phyloP scores from a whole-genome alignment of 495 filamentous ascomycete genomes.

The Penicillium malachiteum region DNA sequence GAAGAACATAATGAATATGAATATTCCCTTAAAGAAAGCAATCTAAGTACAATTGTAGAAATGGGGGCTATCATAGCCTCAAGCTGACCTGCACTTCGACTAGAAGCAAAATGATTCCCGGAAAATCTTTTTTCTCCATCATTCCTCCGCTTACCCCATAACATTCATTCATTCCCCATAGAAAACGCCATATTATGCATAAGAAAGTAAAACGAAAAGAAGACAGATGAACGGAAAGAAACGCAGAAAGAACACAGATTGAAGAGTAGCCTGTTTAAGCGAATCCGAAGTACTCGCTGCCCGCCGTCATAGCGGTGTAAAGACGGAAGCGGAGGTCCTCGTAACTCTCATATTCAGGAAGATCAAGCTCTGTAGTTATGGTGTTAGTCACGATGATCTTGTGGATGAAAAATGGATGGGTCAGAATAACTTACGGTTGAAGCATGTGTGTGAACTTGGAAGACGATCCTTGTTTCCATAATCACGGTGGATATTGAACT shows the following conservation, averaged over 20 bases:
- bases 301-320: constrained; percentile 91
- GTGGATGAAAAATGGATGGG: neutral
- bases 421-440: constrained; percentile 80
- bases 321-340: constrained; percentile 83
- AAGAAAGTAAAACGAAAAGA: constrained; percentile 17
- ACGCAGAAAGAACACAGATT: neutral
- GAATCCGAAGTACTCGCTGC: constrained; percentile 98
- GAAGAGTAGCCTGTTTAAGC: constrained; percentile 53
- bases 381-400: constrained; percentile 29
- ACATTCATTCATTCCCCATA: constrained; percentile 15
- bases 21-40: constrained; percentile 24
- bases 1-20: constrained; percentile 14
- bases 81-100: constrained; percentile 50
- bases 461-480: constrained; percentile 97
- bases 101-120: constrained; percentile 10
- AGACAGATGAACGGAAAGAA: constrained; percentile 6
- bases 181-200: constrained; percentile 53
- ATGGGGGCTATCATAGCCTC: constrained; percentile 2
- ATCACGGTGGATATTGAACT: constrained; percentile 98
- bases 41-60: constrained; percentile 29
- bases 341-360: constrained; percentile 98
- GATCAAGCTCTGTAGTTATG: constrained; percentile 77
- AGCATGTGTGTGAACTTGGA: constrained; percentile 96
- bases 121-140: constrained; percentile 12
- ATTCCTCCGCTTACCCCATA: constrained; percentile 13